These are phyloP conservation scores for Rhodotorula diobovata DNA, from an alignment of 768 basidiomycete species.

Conservation along the genomic window DNA sequence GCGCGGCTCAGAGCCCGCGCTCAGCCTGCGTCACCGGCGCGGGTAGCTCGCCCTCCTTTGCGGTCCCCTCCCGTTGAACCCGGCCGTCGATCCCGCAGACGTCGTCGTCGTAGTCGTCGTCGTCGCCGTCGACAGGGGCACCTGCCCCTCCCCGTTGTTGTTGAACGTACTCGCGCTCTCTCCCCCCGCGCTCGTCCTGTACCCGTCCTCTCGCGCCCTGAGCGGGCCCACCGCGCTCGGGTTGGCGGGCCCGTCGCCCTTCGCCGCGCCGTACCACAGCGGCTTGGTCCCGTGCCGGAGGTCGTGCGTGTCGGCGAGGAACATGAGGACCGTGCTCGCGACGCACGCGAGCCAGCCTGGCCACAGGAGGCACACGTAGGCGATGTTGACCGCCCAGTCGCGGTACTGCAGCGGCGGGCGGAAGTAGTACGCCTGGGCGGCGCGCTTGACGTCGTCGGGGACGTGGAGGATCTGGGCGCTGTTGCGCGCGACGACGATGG, in stretches of 20 bases:
- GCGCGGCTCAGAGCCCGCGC: too few relatives aligned
- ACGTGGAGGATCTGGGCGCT: constrained; percentile 22
- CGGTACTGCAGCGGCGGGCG: constrained; percentile 31
- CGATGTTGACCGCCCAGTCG: constrained; percentile 36
- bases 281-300: not conserved
- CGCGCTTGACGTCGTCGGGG: not conserved
- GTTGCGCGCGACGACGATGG: constrained; percentile 29
- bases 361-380: constrained; percentile 22
- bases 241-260: too few relatives aligned
- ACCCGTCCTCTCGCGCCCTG: too few relatives aligned
- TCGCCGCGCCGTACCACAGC: not conserved
- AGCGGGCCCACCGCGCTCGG: too few relatives aligned
- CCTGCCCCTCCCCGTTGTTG: too few relatives aligned
- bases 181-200: too few relatives aligned
- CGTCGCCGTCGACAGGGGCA: not conserved
- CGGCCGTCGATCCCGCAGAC: too few relatives aligned
- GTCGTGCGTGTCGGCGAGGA: not conserved
- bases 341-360: constrained; percentile 14
- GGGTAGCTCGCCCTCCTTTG: too few relatives aligned
- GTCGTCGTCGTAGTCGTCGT: too few relatives aligned
- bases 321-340: not conserved
- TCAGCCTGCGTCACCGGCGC: too few relatives aligned
- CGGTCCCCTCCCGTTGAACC: too few relatives aligned
- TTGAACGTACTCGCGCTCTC: not conserved
- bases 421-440: constrained; percentile 20